A percentile compares a stretch with the other conserved stretches of the same genome.
phyloP scores from a whole-genome alignment of 2,329 filamentous ascomycete genomes.

The Ascochyta viciae-villosae region DNA sequence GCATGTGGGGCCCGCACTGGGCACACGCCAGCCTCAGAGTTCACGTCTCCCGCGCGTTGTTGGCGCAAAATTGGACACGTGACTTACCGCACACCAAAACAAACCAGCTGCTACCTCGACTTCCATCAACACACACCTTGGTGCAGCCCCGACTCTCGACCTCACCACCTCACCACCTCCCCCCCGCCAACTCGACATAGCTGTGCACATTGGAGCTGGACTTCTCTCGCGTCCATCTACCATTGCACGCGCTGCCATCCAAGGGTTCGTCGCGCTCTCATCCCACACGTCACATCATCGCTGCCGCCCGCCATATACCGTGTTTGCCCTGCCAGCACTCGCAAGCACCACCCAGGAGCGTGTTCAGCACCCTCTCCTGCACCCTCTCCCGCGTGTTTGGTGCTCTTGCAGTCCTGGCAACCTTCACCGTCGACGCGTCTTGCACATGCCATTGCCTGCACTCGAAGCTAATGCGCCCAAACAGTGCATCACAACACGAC shows the following conservation, averaged over 20 bases:
- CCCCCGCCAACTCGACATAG: slow-evolving; percentile 24
- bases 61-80: slow-evolving; percentile 25
- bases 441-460: slow-evolving; percentile 19
- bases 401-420: slow-evolving; percentile 35
- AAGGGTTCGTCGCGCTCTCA: slow-evolving; percentile 39
- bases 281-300: slow-evolving; percentile 42
- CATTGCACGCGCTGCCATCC: slow-evolving; percentile 33
- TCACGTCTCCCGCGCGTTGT: slow-evolving; percentile 38
- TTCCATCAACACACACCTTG: slow-evolving; percentile 47
- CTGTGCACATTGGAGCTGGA: slow-evolving; percentile 44
- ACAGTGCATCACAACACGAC: slow-evolving; percentile 50
- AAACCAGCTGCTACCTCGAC: slow-evolving; percentile 41
- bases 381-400: slow-evolving; percentile 26
- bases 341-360: slow-evolving; percentile 34
- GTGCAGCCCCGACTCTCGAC: slow-evolving; percentile 36
- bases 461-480: slow-evolving; percentile 35
- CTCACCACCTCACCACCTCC: slow-evolving; percentile 20
- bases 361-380: slow-evolving; percentile 29
- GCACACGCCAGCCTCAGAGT: slow-evolving; percentile 40
- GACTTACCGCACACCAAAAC: slow-evolving; percentile 41
- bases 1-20: slow-evolving; percentile 35
- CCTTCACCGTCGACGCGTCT: slow-evolving; percentile 26
- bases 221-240: slow-evolving; percentile 38
- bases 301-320: slow-evolving; percentile 40
- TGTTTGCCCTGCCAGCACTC: slow-evolving; percentile 41